Evolutionary conservation across 371 early-diverging fungal species (phyloP), one percentile per base, ranked within the genome.

Genomic region (Apophysomyces variabilis): DNA sequence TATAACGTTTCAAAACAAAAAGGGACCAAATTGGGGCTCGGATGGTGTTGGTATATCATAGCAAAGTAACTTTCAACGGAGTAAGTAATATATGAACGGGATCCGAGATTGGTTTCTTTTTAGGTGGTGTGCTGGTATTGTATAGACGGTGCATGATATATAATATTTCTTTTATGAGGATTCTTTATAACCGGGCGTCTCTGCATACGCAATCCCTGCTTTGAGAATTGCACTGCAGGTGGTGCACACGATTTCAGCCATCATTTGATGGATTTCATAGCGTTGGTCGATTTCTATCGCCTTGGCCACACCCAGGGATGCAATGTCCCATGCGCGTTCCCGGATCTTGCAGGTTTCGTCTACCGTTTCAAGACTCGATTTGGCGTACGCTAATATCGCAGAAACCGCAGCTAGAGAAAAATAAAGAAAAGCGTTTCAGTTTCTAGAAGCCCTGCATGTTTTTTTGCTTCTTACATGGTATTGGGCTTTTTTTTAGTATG

Each of bases 201-300:
- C 85, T 60, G 85, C 75, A 65, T 88, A 89, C 0, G 89, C 89
- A 41, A 83, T 77, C 3, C 83, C 73, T 11, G 89, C 89, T 72
- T 86, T 76, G n/a, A 74, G 57, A 26, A 79, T 13, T 0, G 79
- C 79, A 32, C 66, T 65, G 13, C 71, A 70, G 47, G 78, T 80
- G 12, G 85, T 78, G 35, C 65, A 46, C 7, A 65, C 21, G 21
- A 44, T 41, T 26, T 85, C 82, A 7, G 81, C 77, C 39, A 88
- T 77, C 32, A 76, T 82, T 41, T 84, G 81, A 57, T 89, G 89
- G 18, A 88, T 77, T 41, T 87, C 80, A 75, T 84, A 88, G 26
- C 86, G 80, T 54, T 79, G 76, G 56, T 90, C 90, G 7, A 90
- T 64, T 60, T 90, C 88, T 13, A 85, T 70, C 6, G 87, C 87